Base-by-base conservation (phyloP, 192 early-diverging fungal genomes). In the Backusella sp. region DNA sequence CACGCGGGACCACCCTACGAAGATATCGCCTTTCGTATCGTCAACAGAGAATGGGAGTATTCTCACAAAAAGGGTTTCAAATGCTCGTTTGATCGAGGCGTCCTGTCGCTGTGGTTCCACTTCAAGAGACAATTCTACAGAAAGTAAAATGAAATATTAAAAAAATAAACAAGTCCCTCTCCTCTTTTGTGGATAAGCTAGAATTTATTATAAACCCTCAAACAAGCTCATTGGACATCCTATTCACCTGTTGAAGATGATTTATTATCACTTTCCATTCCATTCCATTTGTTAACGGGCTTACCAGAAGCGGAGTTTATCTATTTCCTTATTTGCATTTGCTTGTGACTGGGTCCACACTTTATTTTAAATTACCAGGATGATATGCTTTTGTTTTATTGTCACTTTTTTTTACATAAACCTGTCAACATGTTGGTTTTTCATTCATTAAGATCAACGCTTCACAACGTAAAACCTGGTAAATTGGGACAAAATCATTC, bases 21-120 rank as follows among this genome's bases (percentile, higher is more conserved):
- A 85, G 98, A 99, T 76, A 91, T 98, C 84, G 98, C 96, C 0
- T 99, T 99, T 86, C 86, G 94, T 41, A 97, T 99, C 53, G 95
- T 98, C 67, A 96, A 96, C 68, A 87, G 93, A 26, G 95, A 98
- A 84, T 99, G 98, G 98, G 96, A 97, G 84, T 91, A 92, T 73
- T 92, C 91, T 6, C 95, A 98, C 75, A 96, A 95, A 77, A 93
- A 89, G 30, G 95, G 93, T 12, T 95, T 95, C 78, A 88, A 86
- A 41, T 92, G 91, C 74, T 85, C 84, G 6, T 95, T 94, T 88
- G 95, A 95, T 77, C 84, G 93, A 23, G 94, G 94, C 9, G 91
- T 94, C 15, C 79, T 96, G 41, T 90, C 92, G 80, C 86, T 96
- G 44, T 88, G 93, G 84, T 96, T 96, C 75, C 83, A 92, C 46